Percentiles rank a stretch among this genome's conserved stretches.
These are phyloP conservation scores for Pyrus hybrid DNA, from an alignment of 331 rosid species.

Conservation along the genomic window DNA sequence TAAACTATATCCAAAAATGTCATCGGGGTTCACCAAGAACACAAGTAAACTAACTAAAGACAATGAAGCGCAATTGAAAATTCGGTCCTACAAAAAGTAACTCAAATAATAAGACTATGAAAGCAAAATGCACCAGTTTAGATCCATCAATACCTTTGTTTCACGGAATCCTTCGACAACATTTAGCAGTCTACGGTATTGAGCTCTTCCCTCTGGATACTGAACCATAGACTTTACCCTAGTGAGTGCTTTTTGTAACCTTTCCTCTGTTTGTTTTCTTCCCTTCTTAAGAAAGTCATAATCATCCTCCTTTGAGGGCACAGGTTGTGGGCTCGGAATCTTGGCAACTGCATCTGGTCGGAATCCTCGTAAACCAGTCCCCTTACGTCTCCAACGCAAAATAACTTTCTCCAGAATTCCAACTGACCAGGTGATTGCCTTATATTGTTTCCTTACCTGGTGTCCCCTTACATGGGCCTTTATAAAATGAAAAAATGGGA, in stretches of 20 bases:
- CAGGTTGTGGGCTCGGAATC: conserved; percentile 27
- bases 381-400: conserved; percentile 93
- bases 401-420: conserved; percentile 81
- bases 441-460: conserved; percentile 78
- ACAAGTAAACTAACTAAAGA: neutral
- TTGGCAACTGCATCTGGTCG: conserved; percentile 42
- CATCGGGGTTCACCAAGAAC: neutral
- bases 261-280: conserved; percentile 75
- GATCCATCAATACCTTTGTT: conserved; percentile 49
- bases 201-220: conserved; percentile 93
- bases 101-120: neutral
- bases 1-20: neutral
- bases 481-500: conserved; percentile 19
- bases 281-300: conserved; percentile 80
- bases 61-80: neutral
- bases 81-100: neutral
- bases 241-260: conserved; percentile 73
- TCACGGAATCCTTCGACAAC: conserved; percentile 70
- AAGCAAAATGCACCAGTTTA: neutral
- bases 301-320: conserved; percentile 48
- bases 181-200: conserved; percentile 74
- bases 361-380: conserved; percentile 77
- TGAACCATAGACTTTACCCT: conserved; percentile 96
- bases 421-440: conserved; percentile 67
- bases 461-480: conserved; percentile 96